phyloP scores from a whole-genome alignment of 805 yeast species.

The Groenewaldozyma tartarivorans region DNA sequence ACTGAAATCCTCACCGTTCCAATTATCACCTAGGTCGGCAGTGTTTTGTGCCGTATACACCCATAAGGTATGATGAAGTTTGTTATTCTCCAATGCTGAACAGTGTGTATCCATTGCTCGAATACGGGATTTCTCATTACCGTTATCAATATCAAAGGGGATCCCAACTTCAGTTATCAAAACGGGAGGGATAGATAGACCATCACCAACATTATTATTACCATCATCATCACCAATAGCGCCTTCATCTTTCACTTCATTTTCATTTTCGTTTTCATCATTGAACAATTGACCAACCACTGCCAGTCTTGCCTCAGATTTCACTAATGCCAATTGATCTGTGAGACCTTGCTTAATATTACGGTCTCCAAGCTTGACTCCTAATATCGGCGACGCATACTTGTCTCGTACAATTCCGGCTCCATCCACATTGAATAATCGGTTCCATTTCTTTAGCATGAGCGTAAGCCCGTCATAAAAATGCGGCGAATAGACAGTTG shows the following conservation, averaged over 20 bases:
- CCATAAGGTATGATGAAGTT: constrained; percentile 74
- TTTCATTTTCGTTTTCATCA: constrained; percentile 45
- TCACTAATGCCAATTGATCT: constrained; percentile 56
- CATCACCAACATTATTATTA: neutral
- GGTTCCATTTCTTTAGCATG: constrained; percentile 82
- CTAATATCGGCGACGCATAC: constrained; percentile 68
- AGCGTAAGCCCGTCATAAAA: constrained; percentile 89
- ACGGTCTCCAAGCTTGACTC: constrained; percentile 54
- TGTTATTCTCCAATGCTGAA: constrained; percentile 63
- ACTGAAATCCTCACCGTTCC: constrained; percentile 91
- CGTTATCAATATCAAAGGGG: constrained; percentile 87
- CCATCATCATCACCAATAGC: too few relatives aligned
- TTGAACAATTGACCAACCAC: constrained; percentile 38
- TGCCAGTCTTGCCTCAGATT: constrained; percentile 33
- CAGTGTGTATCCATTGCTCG: constrained; percentile 73
- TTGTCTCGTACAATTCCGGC: constrained; percentile 70
- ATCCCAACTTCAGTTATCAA: constrained; percentile 85
- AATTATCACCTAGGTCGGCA: constrained; percentile 77
- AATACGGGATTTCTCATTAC: constrained; percentile 60
- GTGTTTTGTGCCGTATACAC: constrained; percentile 61
- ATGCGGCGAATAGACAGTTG: constrained; percentile 71
- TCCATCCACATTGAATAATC: constrained; percentile 72
- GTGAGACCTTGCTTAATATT: constrained; percentile 61
- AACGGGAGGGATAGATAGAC: constrained; percentile 48
- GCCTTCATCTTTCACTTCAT: too few relatives aligned